Evolutionary conservation across 2,329 filamentous ascomycete species (phyloP).

Genomic region (Colletotrichum lindemuthianum): DNA sequence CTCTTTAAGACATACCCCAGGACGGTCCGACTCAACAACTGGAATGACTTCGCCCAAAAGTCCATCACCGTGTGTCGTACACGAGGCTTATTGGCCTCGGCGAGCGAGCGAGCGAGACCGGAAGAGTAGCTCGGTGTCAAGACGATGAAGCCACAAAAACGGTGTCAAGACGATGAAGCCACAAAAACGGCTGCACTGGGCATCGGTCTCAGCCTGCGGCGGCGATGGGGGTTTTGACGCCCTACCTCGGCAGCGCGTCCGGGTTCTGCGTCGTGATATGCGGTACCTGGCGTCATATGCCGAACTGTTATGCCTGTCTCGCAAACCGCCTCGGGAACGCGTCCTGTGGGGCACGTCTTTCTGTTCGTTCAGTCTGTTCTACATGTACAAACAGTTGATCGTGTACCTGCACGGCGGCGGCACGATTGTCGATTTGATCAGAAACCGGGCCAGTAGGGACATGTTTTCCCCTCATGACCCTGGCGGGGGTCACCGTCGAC

Average conservation of each 20-base stretch:
- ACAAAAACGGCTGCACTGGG: constrained; percentile 20
- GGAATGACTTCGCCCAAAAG: constrained; percentile 7
- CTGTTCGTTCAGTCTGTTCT: constrained; percentile 26
- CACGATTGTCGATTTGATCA: too few species aligned
- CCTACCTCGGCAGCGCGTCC: constrained; percentile 3
- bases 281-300: constrained; percentile 22
- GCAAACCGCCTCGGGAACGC: constrained; percentile 12
- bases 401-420: too few species aligned
- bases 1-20: constrained; percentile 28
- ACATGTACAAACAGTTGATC: neutral
- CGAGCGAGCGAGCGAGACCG: constrained; percentile 29
- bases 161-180: constrained; percentile 25
- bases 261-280: constrained; percentile 26
- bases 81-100: constrained; percentile 4
- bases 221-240: constrained; percentile 7
- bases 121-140: constrained; percentile 17
- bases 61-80: constrained; percentile 6
- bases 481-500: constrained; percentile 27
- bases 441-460: neutral
- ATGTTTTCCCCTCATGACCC: constrained; percentile 12
- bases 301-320: constrained; percentile 27
- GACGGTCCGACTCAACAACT: constrained; percentile 22
- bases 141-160: constrained; percentile 26
- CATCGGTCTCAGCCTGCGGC: constrained; percentile 27
- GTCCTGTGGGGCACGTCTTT: constrained; percentile 11